Conservation (phyloP, 1,284 basidiomycete species). For the Cystobasidium pallidum region DNA sequence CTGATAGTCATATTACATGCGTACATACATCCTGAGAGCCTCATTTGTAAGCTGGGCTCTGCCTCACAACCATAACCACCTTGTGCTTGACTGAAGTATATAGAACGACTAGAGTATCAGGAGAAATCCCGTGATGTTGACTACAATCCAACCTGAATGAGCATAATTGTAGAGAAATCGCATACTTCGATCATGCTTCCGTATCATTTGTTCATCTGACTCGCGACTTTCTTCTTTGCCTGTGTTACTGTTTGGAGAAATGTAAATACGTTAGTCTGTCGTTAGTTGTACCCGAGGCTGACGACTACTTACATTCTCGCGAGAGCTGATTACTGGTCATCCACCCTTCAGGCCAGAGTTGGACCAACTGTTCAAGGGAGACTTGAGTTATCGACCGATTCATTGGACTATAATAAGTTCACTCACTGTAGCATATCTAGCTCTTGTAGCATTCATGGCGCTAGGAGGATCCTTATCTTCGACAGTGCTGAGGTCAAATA, state of each 20-base stretch:
- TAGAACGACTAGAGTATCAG: too few species aligned
- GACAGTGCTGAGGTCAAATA: slow-evolving; percentile 36
- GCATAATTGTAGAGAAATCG: neutral
- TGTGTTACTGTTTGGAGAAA: slow-evolving; percentile 30
- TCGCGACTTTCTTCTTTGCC: slow-evolving; percentile 41
- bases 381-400: too few species aligned
- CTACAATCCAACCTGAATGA: too few species aligned
- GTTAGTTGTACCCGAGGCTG: neutral
- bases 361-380: slow-evolving; percentile 41
- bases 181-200: neutral
- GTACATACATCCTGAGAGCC: too few species aligned
- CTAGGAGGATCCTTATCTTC: slow-evolving; percentile 49
- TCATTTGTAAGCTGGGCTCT: too few species aligned
- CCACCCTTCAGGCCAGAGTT: slow-evolving; percentile 48
- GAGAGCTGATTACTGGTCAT: slow-evolving; percentile 51
- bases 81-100: neutral
- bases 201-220: slow-evolving; percentile 8
- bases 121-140: too few species aligned
- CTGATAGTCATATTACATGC: too few species aligned
- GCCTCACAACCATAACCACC: neutral
- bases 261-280: neutral
- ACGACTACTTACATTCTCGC: slow-evolving; percentile 49
- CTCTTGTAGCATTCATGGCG: slow-evolving; percentile 46
- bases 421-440: slow-evolving; percentile 47
- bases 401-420: too few species aligned